Evolutionary conservation across 768 basidiomycete genomes (phyloP).

Genomic region (Tephrocybe rancida): DNA sequence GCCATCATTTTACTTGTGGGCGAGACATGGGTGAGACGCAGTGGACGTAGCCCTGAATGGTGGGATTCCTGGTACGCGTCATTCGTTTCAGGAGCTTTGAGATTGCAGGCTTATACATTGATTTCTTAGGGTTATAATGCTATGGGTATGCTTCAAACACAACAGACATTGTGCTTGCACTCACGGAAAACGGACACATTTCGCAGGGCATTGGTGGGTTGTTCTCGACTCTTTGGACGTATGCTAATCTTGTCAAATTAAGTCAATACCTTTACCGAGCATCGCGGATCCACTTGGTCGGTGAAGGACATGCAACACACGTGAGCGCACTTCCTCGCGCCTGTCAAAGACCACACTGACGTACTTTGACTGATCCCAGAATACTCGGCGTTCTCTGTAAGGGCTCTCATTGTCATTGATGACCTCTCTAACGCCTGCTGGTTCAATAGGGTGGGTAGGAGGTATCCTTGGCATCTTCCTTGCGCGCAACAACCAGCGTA

Average conservation of each 20-base stretch:
- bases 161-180: neutral
- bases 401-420: slow-evolving; percentile 17
- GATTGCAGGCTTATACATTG: neutral
- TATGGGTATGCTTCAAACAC: slow-evolving; percentile 43
- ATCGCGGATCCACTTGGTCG: slow-evolving; percentile 79
- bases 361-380: slow-evolving; percentile 33
- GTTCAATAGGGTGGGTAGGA: slow-evolving; percentile 82
- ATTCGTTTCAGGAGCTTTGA: neutral
- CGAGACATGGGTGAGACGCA: slow-evolving; percentile 74
- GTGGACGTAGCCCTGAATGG: slow-evolving; percentile 78
- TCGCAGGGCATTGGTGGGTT: slow-evolving; percentile 59
- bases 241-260: neutral
- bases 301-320: slow-evolving; percentile 97
- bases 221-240: neutral
- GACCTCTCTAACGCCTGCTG: slow-evolving; percentile 6
- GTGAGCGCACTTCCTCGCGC: slow-evolving; percentile 42
- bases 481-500: slow-evolving; percentile 79
- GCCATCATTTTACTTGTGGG: slow-evolving; percentile 77
- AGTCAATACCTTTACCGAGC: slow-evolving; percentile 95
- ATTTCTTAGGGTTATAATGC: slow-evolving; percentile 43
- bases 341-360: neutral
- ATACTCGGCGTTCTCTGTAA: slow-evolving; percentile 75
- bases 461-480: slow-evolving; percentile 88
- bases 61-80: slow-evolving; percentile 80
- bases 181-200: neutral